Percentiles rank a stretch among this genome's conserved stretches.
phyloP scores from a whole-genome alignment of 129 eudicot species.

The Ambrosia trifida region DNA sequence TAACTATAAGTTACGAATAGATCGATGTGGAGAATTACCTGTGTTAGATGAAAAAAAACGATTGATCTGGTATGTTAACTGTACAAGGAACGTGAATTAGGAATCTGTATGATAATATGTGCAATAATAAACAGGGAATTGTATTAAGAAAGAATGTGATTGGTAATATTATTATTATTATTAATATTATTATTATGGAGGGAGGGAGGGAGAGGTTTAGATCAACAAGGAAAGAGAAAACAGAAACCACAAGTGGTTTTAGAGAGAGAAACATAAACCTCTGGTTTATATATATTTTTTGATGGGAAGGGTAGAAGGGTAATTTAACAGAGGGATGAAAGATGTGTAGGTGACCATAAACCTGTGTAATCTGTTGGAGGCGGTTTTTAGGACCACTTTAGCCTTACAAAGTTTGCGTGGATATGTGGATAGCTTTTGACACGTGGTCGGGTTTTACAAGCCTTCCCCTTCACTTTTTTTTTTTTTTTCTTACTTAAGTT shows the following conservation, averaged over 20 bases:
- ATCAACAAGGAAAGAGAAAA: constrained; percentile 10
- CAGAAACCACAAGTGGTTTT: constrained; percentile 36
- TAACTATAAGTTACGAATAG: not conserved
- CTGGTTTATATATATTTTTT: constrained; percentile 24
- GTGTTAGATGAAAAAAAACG: constrained; percentile 7
- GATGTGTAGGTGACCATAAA: constrained; percentile 43
- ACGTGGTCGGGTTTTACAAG: constrained; percentile 39
- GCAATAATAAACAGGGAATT: constrained; percentile 26
- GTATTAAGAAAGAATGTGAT: constrained; percentile 12
- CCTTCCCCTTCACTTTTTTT: not conserved
- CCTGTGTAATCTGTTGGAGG: constrained; percentile 39
- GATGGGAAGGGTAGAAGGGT: constrained; percentile 35
- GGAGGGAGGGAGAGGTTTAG: constrained; percentile 15
- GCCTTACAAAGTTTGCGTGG: constrained; percentile 40
- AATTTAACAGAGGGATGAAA: constrained; percentile 23
- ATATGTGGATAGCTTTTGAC: constrained; percentile 48
- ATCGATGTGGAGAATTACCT: constrained; percentile 37
- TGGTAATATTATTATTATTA: not conserved
- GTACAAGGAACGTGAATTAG: constrained; percentile 21
- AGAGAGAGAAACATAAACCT: constrained; percentile 41
- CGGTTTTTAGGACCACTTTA: constrained; percentile 44
- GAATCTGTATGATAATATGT: constrained; percentile 17
- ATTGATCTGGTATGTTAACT: constrained; percentile 38
- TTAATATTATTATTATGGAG: constrained; percentile 7
- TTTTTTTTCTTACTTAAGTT: not conserved